A percentile compares a stretch with the other conserved stretches of the same genome.
Evolutionary conservation across 2,329 filamentous ascomycete species (phyloP).

Genomic region (Fragosphaeria purpurea): DNA sequence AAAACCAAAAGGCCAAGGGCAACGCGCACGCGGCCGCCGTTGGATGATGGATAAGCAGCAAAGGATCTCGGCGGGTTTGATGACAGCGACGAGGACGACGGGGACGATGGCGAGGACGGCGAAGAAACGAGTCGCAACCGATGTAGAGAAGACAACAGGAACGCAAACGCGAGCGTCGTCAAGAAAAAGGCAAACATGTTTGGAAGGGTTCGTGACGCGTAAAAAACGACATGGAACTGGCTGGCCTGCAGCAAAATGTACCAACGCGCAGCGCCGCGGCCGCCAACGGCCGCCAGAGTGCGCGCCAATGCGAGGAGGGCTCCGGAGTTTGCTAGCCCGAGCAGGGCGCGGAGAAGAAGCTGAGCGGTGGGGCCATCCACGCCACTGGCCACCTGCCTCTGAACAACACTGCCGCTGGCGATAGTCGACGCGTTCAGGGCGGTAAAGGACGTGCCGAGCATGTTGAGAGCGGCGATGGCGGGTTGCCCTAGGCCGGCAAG

Average conservation of each 20-base stretch:
- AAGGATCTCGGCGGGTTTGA: no score
- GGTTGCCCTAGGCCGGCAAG: conserved; percentile 66
- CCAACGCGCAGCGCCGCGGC: conserved; percentile 61
- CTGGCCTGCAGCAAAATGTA: conserved; percentile 66
- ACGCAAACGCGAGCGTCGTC: conserved; percentile 43
- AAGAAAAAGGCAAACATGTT: conserved; percentile 94
- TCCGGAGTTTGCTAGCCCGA: conserved; percentile 66
- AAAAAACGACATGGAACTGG: conserved; percentile 91
- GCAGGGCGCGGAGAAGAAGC: conserved; percentile 58
- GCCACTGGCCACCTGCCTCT: no score
- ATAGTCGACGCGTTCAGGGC: no score
- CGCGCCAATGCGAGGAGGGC: conserved; percentile 57
- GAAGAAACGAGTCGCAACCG: no score
- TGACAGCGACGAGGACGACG: conserved; percentile 8
- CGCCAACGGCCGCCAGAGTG: conserved; percentile 57
- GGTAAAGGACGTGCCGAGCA: conserved; percentile 26
- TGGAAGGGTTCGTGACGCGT: conserved; percentile 80
- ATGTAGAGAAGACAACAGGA: background rate
- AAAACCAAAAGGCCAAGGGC: conserved; percentile 68
- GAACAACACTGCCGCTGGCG: no score
- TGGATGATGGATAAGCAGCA: no score
- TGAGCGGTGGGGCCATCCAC: conserved; percentile 34
- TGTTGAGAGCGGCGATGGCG: conserved; percentile 40
- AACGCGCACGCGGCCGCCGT: conserved; percentile 42
- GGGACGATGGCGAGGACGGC: background rate